Evolutionary conservation across 2,329 filamentous ascomycete species (phyloP).

Genomic region (Tolypocladium pustulatum): DNA sequence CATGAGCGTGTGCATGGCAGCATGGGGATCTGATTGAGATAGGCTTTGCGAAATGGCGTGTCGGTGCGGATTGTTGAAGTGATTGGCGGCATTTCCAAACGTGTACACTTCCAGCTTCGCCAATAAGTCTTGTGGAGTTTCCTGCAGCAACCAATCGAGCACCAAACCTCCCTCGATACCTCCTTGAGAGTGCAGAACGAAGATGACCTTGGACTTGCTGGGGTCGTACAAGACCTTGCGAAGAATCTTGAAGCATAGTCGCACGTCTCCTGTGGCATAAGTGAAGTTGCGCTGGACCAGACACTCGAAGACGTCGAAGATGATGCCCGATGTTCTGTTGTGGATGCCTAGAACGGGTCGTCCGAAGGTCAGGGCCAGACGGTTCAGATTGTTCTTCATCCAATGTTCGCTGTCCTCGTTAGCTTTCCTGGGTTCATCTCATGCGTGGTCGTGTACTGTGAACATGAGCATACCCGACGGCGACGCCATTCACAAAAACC

Average conservation of each 20-base stretch:
- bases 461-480: conserved; percentile 40
- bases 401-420: conserved; percentile 43
- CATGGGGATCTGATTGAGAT: conserved; percentile 20
- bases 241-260: conserved; percentile 49
- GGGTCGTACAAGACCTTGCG: conserved; percentile 54
- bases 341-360: conserved; percentile 64
- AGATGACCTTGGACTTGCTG: conserved; percentile 55
- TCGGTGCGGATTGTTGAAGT: conserved; percentile 67
- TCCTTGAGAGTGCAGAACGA: conserved; percentile 70
- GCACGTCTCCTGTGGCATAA: conserved; percentile 60
- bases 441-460: too few species aligned
- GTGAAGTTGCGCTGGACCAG: conserved; percentile 64
- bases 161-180: conserved; percentile 64
- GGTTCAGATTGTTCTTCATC: conserved; percentile 61
- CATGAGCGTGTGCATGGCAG: conserved; percentile 20
- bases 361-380: conserved; percentile 61
- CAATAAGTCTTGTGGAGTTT: conserved; percentile 55
- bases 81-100: conserved; percentile 69
- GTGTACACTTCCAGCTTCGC: conserved; percentile 66
- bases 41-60: conserved; percentile 33
- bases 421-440: neutral
- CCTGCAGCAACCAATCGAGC: conserved; percentile 66
- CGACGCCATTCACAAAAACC: conserved; percentile 73
- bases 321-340: conserved; percentile 61
- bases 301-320: conserved; percentile 71